A percentile compares a stretch with the other conserved stretches of the same genome.
Evolutionary conservation across 2,329 filamentous ascomycete species (phyloP).

Genomic region (Cytospora schulzeri): DNA sequence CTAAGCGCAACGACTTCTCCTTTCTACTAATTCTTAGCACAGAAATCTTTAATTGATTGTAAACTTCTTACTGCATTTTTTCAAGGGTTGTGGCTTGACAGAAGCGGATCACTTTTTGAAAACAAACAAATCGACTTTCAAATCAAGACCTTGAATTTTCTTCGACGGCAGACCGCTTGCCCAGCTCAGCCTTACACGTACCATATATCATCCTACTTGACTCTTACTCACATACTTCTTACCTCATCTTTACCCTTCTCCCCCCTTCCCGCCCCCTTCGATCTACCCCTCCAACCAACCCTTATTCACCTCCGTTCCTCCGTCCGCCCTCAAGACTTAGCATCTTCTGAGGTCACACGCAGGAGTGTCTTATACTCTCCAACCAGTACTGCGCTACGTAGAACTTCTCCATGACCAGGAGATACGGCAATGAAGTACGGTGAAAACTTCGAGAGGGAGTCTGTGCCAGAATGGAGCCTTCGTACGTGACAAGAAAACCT

Average conservation of each 20-base stretch:
- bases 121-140: not conserved
- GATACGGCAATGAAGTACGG: constrained; percentile 70
- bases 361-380: not conserved
- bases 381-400: not conserved
- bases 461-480: constrained; percentile 80
- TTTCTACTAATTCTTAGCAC: not conserved
- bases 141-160: not conserved
- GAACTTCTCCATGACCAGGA: constrained; percentile 2
- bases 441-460: constrained; percentile 71
- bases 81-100: not conserved
- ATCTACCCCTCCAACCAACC: not conserved
- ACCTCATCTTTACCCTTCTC: not conserved
- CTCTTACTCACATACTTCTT: too few relatives aligned
- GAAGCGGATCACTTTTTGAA: not conserved
- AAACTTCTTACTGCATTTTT: not conserved
- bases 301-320: not conserved
- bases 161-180: too few relatives aligned
- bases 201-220: too few relatives aligned
- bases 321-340: not conserved
- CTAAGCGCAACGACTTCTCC: not conserved
- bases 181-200: not conserved
- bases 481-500: constrained; percentile 50
- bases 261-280: not conserved
- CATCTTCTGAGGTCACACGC: not conserved
- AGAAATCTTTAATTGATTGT: not conserved